Base-by-base conservation (phyloP, 805 yeast species). In the Torulaspora delbrueckii region DNA sequence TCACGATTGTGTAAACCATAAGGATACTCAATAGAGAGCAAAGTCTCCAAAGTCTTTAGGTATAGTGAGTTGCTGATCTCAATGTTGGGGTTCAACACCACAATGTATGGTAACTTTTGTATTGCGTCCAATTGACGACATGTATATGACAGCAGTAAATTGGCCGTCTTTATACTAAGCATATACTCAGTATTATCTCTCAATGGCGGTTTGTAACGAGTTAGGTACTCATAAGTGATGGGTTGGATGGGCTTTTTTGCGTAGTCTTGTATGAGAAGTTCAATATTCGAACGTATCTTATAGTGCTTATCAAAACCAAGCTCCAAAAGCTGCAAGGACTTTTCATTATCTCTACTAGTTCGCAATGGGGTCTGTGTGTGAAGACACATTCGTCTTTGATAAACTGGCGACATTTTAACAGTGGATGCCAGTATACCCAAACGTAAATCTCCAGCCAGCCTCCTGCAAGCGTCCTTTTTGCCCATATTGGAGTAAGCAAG, bases 81-180 rank as follows among this genome's bases (percentile, higher is more conserved):
- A 42, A 91, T 82, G 57, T 86, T 80, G 5, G 97, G 97, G 61
- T 91, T 91, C 50, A 91, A 66, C 45, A 89, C 83, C 38, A 84
- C 88, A 54, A 90, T 75, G 62, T 88, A 91, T 0, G 96, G 96
- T 44, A 91, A 68, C 36, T 75, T 71, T 51, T 91, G 76, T 53
- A 91, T 79, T 24, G 82, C 83, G 26, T 75, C 73, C 13, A 89
- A 64, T 51, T 96, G 72, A 43, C 82, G 78, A 6, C 95, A 86
- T 45, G 88, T 81, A 54, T 78, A 74, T 0, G 79, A 74, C 18
- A 84, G 61, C 35, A 85, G 58, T 40, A 74, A 70, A 48, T 78
- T 76, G 12, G 82, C 69, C 0, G 89, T 81, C 10, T 76, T 76
- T 36, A 74, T 71, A 0, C 85, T 81, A 25, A 74, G 55, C 62